phyloP scores from a whole-genome alignment of 2,329 filamentous ascomycete species.

The Exserohilum turcica region DNA sequence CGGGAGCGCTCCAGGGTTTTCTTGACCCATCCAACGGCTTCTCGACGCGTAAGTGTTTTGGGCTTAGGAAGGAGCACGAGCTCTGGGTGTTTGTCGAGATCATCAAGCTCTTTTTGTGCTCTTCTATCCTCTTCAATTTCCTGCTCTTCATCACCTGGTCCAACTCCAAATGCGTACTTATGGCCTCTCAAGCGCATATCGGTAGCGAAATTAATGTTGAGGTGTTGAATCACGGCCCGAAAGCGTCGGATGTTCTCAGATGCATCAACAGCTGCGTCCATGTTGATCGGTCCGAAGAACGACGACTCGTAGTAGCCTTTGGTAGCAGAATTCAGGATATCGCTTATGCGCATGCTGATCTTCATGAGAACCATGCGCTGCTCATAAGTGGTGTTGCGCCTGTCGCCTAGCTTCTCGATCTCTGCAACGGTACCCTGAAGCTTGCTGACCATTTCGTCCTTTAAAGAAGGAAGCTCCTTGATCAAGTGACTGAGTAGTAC shows the following conservation, averaged over 20 bases:
- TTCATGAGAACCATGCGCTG: constrained; percentile 57
- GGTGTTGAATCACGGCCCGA: constrained; percentile 60
- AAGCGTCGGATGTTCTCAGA: constrained; percentile 53
- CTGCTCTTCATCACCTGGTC: constrained; percentile 20
- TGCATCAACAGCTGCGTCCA: constrained; percentile 21
- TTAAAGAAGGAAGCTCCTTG: constrained; percentile 44
- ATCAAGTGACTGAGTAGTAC: constrained; percentile 52
- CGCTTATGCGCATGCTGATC: constrained; percentile 54
- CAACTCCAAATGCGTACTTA: constrained; percentile 39
- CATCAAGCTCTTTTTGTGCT: constrained; percentile 3
- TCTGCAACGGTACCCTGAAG: constrained; percentile 27
- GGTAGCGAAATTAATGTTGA: constrained; percentile 55
- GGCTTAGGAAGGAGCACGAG: constrained; percentile 25
- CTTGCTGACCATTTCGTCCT: constrained; percentile 39
- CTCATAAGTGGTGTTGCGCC: constrained; percentile 53
- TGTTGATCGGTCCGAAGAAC: constrained; percentile 55
- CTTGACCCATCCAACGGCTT: constrained; percentile 51
- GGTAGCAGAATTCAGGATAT: constrained; percentile 53
- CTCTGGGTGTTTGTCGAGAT: constrained; percentile 4
- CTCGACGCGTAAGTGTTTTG: constrained; percentile 34
- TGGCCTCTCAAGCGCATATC: constrained; percentile 53
- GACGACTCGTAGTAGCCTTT: constrained; percentile 58
- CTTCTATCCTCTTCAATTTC: constrained; percentile 2
- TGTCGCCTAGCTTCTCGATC: constrained; percentile 57
- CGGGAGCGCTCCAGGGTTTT: constrained; percentile 51